Evolutionary conservation across 805 yeast genomes (phyloP), one percentile per base, ranked within the genome.

Genomic region (Barnettozyma californica): DNA sequence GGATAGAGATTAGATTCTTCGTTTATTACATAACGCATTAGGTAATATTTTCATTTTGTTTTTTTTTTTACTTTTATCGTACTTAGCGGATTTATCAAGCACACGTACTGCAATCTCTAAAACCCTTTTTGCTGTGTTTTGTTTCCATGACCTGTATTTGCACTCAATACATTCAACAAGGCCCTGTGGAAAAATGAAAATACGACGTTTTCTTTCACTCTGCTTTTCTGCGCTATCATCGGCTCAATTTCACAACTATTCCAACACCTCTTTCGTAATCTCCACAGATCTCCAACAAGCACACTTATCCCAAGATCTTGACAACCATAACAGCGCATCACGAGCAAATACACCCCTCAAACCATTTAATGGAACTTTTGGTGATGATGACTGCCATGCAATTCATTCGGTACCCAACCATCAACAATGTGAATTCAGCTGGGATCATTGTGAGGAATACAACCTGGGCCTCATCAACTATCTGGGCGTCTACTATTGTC

Each of bases 401-500:
- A 51, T 59, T 1, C 43, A 52, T 23, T 23, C 20, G 14, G 41
- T 53, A 14, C 56, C 54, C 31, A 38, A 33, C 8, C 19, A 34
- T 0, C 50, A 56, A 9, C 62, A 55, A 41, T 61, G 65, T 44
- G 36, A 37, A 33, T 60, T 56, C 40, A 56, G 52, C 1, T 10
- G 21, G 9, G 53, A 49, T 4, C 27, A 55, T 33, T 61, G 65
- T 34, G 52, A 31, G 3, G 65, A 61, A 7, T 60, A 57, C 45
- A 53, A 54, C 26, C 56, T 61, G 8, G 65, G 65, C 2, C 51
- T 61, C 45, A 38, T 60, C 27, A 52, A 59, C 44, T 61, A 60
- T 38, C 56, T 60, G 13, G 29, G 52, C 0, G 19, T 45, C 4
- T 61, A 55, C 44, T 60, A 61, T 43, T 61, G 65, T 34, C 49